Evolutionary conservation across 371 early-diverging fungal species (phyloP), one percentile per base, ranked within the genome.

Genomic region (Mortierella sp.): DNA sequence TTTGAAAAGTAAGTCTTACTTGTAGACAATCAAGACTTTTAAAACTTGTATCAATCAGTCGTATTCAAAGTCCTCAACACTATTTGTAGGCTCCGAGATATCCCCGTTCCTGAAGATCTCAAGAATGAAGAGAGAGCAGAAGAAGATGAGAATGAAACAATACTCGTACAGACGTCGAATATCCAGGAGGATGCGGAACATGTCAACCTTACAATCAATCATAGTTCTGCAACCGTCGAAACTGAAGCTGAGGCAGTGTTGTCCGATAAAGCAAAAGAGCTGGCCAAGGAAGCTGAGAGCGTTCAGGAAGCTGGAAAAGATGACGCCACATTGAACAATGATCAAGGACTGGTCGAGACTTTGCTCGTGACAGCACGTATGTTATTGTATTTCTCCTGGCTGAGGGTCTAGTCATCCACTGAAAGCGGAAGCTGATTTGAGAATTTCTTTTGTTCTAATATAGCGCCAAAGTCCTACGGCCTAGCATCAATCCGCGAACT

Each of bases 401-500:
- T 41, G 36, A 10, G 9, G 32, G 4, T 50, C n/a, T 32, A 28
- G 22, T 38, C 3, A 3, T 58, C 4, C 8, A 33, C 28, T 24
- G 55, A 28, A 53, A 2, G 28, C 21, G 55, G 21, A 32, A 10
- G 9, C 28, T 40, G 41, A 58, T 24, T 8, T 36, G 4, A 48
- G 1, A 22, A 15, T 22, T 22, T 32, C 45, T 15, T 13, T 60
- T n/a, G n/a, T 38, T 4, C 28, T n/a, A 53, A 7, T 53, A 36
- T 58, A 83, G 78, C 83, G 22, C 85, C 87, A 65, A 84, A 85
- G 28, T 85, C 90, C 6, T 93, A 92, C 71, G 97, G 97, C 4
- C 83, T 96, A 50, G 96, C 97, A 1, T 93, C 97, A 2, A 94
- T 95, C 38, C 88, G 92, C 11, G 98, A 98, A 77, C 87, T 97